Evolutionary conservation across 2,329 filamentous ascomycete genomes (phyloP).

Genomic region (Aspergillus aculeatus): DNA sequence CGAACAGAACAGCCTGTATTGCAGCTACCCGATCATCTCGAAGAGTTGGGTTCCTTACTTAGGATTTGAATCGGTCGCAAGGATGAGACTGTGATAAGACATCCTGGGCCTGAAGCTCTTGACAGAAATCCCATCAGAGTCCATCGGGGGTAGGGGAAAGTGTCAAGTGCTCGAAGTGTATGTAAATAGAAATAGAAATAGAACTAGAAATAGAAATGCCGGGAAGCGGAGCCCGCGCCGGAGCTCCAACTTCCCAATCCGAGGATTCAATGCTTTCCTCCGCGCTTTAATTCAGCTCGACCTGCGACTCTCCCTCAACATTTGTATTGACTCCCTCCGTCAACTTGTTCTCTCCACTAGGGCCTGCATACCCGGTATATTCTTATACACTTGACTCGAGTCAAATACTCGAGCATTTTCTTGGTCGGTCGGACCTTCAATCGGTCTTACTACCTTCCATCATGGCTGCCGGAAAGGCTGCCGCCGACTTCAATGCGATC

Average conservation of each 20-base stretch:
- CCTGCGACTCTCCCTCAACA: neutral
- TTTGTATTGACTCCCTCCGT: neutral
- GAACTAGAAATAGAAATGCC: neutral
- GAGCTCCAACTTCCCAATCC: neutral
- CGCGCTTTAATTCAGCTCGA: neutral
- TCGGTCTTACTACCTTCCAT: slow-evolving; percentile 10
- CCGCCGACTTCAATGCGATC: slow-evolving; percentile 51
- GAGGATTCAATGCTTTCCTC: neutral
- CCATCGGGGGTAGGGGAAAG: neutral
- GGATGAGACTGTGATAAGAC: no score
- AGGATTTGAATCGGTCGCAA: no score
- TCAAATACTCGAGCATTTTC: neutral
- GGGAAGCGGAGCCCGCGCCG: neutral
- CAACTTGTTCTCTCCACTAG: neutral
- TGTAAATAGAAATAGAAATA: no score
- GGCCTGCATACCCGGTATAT: no score
- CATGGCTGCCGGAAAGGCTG: slow-evolving; percentile 40
- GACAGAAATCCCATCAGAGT: no score
- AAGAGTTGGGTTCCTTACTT: no score
- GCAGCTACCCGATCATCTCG: neutral
- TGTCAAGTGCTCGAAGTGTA: neutral
- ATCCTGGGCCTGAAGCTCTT: no score
- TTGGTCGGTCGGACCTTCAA: neutral
- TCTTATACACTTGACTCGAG: neutral
- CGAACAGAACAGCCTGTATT: neutral